Evolutionary conservation across 2,329 filamentous ascomycete genomes (phyloP), one percentile per base, ranked within the genome.

Genomic region (Pseudogymnoascus verrucosus): DNA sequence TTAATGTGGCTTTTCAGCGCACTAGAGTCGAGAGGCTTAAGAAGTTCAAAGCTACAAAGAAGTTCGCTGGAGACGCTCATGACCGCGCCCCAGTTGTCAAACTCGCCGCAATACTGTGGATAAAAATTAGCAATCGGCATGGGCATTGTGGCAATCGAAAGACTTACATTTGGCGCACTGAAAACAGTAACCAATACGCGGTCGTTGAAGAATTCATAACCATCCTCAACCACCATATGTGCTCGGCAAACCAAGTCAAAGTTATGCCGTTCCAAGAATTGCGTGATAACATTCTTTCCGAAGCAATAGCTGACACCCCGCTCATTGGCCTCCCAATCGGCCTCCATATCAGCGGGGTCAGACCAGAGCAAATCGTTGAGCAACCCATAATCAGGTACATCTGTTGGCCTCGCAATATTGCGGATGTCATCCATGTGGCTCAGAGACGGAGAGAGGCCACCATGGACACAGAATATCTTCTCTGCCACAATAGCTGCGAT

Each of bases 141-240:
- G 6, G 26, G 12, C 11, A 64, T 28, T 28, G 36, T 51, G 16
- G 4, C 16, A 59, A 64, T 39, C n/a, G 42, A 54, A 64, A 21
- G n/a, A 83, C 91, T 84, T 80, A 96, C 92, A 73, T 99, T 99
- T 26, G 95, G 95, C 60, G 95, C 95, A 67, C 92, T 97, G 75
- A 99, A 99, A 1, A 99, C 93, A 1, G 95, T 99, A 54, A 99
- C 95, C 65, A 99, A 77, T 54, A 97, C 89, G 64, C 95, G 84
- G 74, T 99, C 95, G 66, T 90, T 96, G 76, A 98, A 99, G 76
- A 99, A 99, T 73, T 99, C 95, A 76, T 99, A 99, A 10, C 95
- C 95, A 74, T 99, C 95, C 76, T 99, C 95, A 21, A 99, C 95
- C 62, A 99, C 95, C 95, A 98, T 98, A 78, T 99, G 95, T 60